phyloP scores from a whole-genome alignment of 1,139 yeast genomes.

The Geotrichum candidum region DNA sequence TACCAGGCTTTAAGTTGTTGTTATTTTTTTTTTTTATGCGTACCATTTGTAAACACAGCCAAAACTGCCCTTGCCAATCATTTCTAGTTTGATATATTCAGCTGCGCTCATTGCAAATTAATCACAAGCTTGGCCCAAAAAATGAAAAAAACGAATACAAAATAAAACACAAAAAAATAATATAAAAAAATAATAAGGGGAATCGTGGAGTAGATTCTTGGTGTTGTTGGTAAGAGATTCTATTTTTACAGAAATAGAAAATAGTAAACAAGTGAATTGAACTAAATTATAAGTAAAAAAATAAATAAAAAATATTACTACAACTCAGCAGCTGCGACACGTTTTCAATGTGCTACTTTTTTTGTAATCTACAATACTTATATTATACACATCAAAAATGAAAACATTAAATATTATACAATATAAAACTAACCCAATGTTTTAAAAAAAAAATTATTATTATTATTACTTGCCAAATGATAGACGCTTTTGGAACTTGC shows the following conservation, averaged over 20 bases:
- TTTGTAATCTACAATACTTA: background rate
- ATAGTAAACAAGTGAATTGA: too few species aligned
- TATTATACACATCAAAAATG: background rate
- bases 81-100: constrained; percentile 41
- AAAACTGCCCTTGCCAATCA: constrained; percentile 92
- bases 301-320: too few species aligned
- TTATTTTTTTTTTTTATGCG: background rate
- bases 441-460: background rate
- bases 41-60: constrained; percentile 69
- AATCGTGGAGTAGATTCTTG: too few species aligned
- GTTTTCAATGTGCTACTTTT: too few species aligned
- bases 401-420: background rate
- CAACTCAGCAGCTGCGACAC: too few species aligned
- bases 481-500: constrained; percentile 12
- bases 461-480: constrained; percentile 12
- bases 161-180: background rate
- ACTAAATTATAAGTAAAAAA: too few species aligned
- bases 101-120: constrained; percentile 7
- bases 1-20: too few species aligned
- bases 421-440: background rate
- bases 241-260: too few species aligned
- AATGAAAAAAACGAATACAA: background rate
- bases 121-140: background rate
- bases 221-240: too few species aligned
- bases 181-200: background rate